Percentiles rank a stretch among this genome's conserved stretches.
Evolutionary conservation across 768 basidiomycete genomes (phyloP).

Genomic region (Boletus sp.): DNA sequence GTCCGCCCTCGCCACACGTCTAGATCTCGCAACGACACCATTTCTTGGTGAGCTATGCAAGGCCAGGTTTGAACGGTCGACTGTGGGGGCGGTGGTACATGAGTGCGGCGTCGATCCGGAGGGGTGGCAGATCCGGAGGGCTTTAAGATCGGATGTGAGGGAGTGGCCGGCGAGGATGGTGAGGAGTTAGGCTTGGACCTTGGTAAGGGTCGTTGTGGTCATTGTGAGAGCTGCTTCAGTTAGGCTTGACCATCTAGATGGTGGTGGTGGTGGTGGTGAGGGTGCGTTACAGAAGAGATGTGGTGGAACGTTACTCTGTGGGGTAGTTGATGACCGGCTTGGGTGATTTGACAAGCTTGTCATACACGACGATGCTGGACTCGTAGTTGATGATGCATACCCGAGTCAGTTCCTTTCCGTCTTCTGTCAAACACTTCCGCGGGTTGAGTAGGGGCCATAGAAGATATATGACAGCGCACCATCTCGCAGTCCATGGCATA

Average conservation of each 20-base stretch:
- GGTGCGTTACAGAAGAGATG: no score
- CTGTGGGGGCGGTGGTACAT: conserved; percentile 92
- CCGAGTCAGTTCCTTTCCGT: conserved; percentile 86
- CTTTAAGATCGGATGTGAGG: conserved; percentile 89
- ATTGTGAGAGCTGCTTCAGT: conserved; percentile 66
- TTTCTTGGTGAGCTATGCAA: conserved; percentile 96
- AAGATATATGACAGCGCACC: conserved; percentile 47
- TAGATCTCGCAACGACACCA: conserved; percentile 93
- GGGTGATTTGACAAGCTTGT: conserved; percentile 84
- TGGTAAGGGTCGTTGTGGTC: conserved; percentile 73
- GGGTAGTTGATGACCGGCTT: conserved; percentile 88
- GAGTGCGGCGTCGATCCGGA: conserved; percentile 89
- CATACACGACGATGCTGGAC: conserved; percentile 73
- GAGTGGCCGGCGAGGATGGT: conserved; percentile 83
- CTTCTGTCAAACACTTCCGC: conserved; percentile 78
- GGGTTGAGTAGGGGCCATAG: background rate
- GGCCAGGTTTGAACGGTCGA: conserved; percentile 87
- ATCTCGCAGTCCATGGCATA: conserved; percentile 97
- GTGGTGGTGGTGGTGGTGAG: no score
- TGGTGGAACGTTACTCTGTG: conserved; percentile 58
- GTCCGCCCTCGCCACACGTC: conserved; percentile 76
- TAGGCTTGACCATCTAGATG: conserved; percentile 95
- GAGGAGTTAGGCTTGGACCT: conserved; percentile 75
- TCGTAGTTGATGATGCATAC: conserved; percentile 81
- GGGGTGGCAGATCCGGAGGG: conserved; percentile 85